These are phyloP conservation scores for Akanthomyces muscarius DNA, from an alignment of 2,329 filamentous ascomycete species.

Conservation along the genomic window DNA sequence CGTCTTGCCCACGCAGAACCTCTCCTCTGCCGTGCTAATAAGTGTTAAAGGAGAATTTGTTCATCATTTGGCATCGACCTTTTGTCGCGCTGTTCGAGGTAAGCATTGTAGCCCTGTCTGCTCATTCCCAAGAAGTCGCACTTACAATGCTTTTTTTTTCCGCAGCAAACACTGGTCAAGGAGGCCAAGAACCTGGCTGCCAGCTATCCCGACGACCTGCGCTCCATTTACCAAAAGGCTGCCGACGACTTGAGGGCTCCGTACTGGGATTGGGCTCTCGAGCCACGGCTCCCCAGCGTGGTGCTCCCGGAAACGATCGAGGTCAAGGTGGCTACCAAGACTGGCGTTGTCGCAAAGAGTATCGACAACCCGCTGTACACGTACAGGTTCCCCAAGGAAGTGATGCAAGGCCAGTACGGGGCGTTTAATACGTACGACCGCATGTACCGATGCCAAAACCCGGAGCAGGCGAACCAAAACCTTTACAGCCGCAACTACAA, in stretches of 20 bases:
- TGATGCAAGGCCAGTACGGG: slow-evolving; percentile 36
- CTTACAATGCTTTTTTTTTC: neutral
- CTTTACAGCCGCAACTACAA: slow-evolving; percentile 34
- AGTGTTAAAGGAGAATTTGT: slow-evolving; percentile 40
- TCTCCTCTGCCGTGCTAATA: neutral
- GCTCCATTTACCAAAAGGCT: slow-evolving; percentile 38
- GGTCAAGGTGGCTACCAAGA: slow-evolving; percentile 39
- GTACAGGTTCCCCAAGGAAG: slow-evolving; percentile 45
- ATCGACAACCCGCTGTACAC: slow-evolving; percentile 51
- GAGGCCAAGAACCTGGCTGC: slow-evolving; percentile 44
- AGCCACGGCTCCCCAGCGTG: slow-evolving; percentile 39
- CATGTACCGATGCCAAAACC: slow-evolving; percentile 34
- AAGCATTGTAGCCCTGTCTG: slow-evolving; percentile 15
- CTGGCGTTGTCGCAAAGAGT: slow-evolving; percentile 26
- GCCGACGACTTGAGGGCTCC: slow-evolving; percentile 45
- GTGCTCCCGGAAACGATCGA: slow-evolving; percentile 32
- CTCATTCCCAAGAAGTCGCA: too few species aligned
- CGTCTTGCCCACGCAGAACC: slow-evolving; percentile 16
- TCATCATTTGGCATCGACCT: slow-evolving; percentile 53
- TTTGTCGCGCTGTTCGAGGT: slow-evolving; percentile 54
- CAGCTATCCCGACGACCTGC: slow-evolving; percentile 36
- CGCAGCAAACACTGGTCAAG: slow-evolving; percentile 48
- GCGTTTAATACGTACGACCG: slow-evolving; percentile 22
- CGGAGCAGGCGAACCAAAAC: slow-evolving; percentile 34
- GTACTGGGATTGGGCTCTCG: slow-evolving; percentile 52